Evolutionary conservation across 192 early-diverging fungal genomes (phyloP).

Genomic region (Coemansia sp.): DNA sequence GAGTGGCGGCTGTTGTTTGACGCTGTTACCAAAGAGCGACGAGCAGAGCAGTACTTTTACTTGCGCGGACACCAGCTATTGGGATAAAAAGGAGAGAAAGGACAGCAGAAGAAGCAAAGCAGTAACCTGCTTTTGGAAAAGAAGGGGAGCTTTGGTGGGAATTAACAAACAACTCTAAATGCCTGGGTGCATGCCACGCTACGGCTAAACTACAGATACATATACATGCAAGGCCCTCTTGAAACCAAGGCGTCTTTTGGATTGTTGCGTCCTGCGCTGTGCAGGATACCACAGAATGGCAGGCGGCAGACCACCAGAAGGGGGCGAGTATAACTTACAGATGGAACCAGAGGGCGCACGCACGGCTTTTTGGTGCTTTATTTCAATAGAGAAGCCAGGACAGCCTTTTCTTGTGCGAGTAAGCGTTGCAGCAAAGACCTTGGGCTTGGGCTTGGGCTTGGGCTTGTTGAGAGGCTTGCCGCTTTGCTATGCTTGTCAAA

Average conservation of each 20-base stretch:
- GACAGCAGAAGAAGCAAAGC: not conserved
- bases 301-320: not conserved
- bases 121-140: not conserved
- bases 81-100: conserved; percentile 1
- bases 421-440: not conserved
- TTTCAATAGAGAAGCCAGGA: not conserved
- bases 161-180: not conserved
- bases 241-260: not conserved
- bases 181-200: not conserved
- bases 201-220: not conserved
- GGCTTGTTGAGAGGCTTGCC: not conserved
- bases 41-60: not conserved
- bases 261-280: not conserved
- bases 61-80: not conserved
- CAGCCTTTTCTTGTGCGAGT: not conserved
- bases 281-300: not conserved
- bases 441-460: not conserved
- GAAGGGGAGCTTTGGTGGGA: not conserved
- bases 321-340: not conserved
- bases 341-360: not conserved
- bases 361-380: not conserved
- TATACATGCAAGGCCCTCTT: not conserved
- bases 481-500: not conserved
- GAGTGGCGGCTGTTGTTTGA: not conserved
- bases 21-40: not conserved